These are phyloP conservation scores for Epichloe coenophiala DNA, from an alignment of 2,329 filamentous ascomycete genomes.

Conservation along the genomic window DNA sequence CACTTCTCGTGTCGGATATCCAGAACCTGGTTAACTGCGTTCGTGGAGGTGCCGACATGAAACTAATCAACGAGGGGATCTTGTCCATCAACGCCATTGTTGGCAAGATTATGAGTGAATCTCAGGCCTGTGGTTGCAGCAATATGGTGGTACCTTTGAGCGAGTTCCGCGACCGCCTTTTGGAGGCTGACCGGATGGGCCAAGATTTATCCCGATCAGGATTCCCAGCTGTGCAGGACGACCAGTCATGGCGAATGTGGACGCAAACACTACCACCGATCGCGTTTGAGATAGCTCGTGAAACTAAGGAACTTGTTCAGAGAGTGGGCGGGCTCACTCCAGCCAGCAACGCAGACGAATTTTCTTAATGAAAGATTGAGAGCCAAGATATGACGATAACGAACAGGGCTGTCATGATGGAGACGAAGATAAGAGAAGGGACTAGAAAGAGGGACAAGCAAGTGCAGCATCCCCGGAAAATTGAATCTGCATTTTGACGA, in stretches of 20 bases:
- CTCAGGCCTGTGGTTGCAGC: conserved; percentile 40
- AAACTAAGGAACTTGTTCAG: conserved; percentile 58
- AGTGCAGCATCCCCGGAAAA: background rate
- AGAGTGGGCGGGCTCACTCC: conserved; percentile 25
- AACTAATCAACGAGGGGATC: conserved; percentile 56
- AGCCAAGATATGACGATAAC: conserved; percentile 1
- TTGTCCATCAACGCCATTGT: conserved; percentile 58
- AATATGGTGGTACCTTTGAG: conserved; percentile 44
- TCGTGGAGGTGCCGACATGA: conserved; percentile 48
- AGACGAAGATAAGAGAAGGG: background rate
- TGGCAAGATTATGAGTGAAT: conserved; percentile 53
- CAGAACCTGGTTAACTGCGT: conserved; percentile 67
- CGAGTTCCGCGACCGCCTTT: conserved; percentile 49
- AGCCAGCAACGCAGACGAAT: conserved; percentile 27
- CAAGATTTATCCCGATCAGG: conserved; percentile 38
- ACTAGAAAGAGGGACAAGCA: background rate
- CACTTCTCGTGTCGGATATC: conserved; percentile 64
- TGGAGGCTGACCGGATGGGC: conserved; percentile 49
- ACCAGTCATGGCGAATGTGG: conserved; percentile 47
- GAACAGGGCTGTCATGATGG: background rate
- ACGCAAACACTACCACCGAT: conserved; percentile 64
- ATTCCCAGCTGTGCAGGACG: conserved; percentile 29
- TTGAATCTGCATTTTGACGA: background rate
- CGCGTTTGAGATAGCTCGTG: conserved; percentile 74
- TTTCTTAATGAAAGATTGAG: conserved; percentile 24